Evolutionary conservation across 306 rosid species (phyloP), one percentile per base, ranked within the genome.

Genomic region (Lathyrus oleraceus): DNA sequence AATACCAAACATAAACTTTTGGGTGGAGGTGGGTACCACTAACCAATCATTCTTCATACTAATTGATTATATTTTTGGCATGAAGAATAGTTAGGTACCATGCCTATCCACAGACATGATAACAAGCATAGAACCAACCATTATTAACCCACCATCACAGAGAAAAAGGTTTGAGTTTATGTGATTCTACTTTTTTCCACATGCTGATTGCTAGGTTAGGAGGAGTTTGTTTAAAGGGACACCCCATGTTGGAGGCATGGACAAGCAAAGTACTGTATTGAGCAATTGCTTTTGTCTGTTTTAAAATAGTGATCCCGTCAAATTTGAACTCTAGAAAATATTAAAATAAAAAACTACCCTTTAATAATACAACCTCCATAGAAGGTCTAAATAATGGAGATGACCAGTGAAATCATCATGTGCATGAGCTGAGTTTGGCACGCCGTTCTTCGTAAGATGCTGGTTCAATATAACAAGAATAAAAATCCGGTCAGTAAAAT

Each of bases 381-480:
- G 28, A 40, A 49, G 67, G 53, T 45, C 25, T 51, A 42, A 27
- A 27, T 32, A 49, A 59, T 52, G 67, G 23, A 78, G 72, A 74
- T 70, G 47, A 27, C 21, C 38, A 8, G 14, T 48, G 57, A 71
- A 72, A 66, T 61, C 79, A 47, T 82, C 81, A 79, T 47, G 83
- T 51, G 19, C 48, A 15, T 49, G 59, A 56, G 53, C 38, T 48
- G 73, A 90, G 62, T 77, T 88, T 90, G 73, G 91, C 82, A 2
- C 86, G 93, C 42, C 98, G 83, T 74, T 90, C 96, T 69, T 86
- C 94, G 53, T 93, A 90, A 42, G 97, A 93, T 66, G 97, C 97
- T 90, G 92, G 43, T 76, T 68, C 8, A 66, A 30, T 73, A 75
- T 61, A 79, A 67, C 52, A 72, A 69, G 49, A 70, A 64, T 8